Percentiles rank a stretch among this genome's conserved stretches.
Conservation (phyloP, 164 flowering plant genomes). For the Brasenia schreberi region DNA sequence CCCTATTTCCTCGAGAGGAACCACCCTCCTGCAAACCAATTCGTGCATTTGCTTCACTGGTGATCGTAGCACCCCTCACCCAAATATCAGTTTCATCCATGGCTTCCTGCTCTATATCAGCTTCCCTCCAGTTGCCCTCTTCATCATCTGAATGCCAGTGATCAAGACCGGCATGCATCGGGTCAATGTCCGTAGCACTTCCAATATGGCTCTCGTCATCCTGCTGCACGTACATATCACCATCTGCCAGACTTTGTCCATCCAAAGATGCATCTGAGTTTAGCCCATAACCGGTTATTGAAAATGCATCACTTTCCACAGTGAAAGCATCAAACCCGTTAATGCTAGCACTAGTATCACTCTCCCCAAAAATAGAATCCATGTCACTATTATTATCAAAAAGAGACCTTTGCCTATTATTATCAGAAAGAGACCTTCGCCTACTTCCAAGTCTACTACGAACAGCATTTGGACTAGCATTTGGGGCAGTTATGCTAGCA, state of each 20-base stretch:
- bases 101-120: slow-evolving; percentile 22
- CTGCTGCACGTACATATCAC: slow-evolving; percentile 28
- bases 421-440: not conserved
- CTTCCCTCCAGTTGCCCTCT: slow-evolving; percentile 22
- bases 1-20: slow-evolving; percentile 20
- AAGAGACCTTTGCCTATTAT: slow-evolving; percentile 29
- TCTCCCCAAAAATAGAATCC: slow-evolving; percentile 65
- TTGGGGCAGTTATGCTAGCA: not conserved
- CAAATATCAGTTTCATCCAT: slow-evolving; percentile 15
- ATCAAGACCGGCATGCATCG: slow-evolving; percentile 68
- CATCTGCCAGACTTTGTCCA: slow-evolving; percentile 36
- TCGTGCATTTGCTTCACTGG: slow-evolving; percentile 15
- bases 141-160: slow-evolving; percentile 59
- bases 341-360: slow-evolving; percentile 55
- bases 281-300: slow-evolving; percentile 57
- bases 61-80: slow-evolving; percentile 10
- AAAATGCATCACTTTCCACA: slow-evolving; percentile 52
- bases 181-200: slow-evolving; percentile 82
- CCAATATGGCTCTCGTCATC: slow-evolving; percentile 35
- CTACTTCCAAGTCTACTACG: not conserved
- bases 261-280: slow-evolving; percentile 66
- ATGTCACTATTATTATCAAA: slow-evolving; percentile 72
- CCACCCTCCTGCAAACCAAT: slow-evolving; percentile 13
- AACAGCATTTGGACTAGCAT: not conserved
- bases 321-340: slow-evolving; percentile 32